Evolutionary conservation across 768 basidiomycete genomes (phyloP), one percentile per base, ranked within the genome.

Genomic region (Trametes meyenii): DNA sequence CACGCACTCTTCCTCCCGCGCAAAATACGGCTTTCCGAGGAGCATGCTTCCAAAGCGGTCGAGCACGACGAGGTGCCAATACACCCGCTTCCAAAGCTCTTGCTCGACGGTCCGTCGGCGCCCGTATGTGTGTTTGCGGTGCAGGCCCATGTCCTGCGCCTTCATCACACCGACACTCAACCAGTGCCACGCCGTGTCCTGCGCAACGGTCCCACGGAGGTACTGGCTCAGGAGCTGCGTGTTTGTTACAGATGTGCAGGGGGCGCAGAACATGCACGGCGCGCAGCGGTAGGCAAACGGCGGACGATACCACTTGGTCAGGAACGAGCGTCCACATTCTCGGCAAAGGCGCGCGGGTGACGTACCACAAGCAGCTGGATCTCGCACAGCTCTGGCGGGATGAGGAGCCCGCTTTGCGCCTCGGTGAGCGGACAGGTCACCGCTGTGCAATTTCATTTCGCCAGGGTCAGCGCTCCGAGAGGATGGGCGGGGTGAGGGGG

Each of bases 1-100:
- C 44, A 45, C 69, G 73, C 63, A 89, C 88, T 90, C 88, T 76
- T 89, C 88, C 69, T 88, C 85, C 24, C 79, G 80, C 42, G 83
- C 70, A 39, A 78, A 78, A 58, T 81, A 84, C 13, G 84, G 75
- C 36, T 87, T 77, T 16, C 89, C 89, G 43, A 87, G 70, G 26
- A 71, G 70, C 35, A 79, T 79, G 50, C 83, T 83, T n/a, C 77
- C 77, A 35, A 85, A 70, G 39, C 86, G 82, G 64, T 90, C 88
- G 55, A 84, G 78, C 6, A 81, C 75, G 17, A 87, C 77, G 52
- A 44, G 21, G 64, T 72, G 79, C 83, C 81, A 82, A 67, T 82
- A 83, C 1, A 78, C 77, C 0, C 85, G 76, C 66, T 79, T 81
- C 72, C 79, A 81, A 33, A 81, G 72, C 62, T 84, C 81, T 42